Evolutionary conservation across 164 flowering plant genomes (phyloP).

Genomic region (Taxillus chinensis): DNA sequence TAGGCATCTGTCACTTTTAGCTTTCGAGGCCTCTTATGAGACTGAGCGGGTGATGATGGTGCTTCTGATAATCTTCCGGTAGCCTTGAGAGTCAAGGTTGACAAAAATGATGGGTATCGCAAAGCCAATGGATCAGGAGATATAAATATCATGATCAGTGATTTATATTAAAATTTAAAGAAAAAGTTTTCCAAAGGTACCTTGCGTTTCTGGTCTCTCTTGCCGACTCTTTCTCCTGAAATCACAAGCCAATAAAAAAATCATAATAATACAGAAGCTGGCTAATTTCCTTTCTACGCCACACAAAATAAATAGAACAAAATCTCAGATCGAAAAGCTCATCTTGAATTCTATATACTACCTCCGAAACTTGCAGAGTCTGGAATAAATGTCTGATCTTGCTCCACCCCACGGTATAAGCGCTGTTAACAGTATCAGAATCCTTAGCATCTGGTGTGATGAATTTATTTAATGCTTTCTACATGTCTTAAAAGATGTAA

Average conservation of each 20-base stretch:
- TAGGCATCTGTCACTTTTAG: constrained; percentile 58
- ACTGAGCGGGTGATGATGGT: constrained; percentile 74
- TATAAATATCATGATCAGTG: neutral
- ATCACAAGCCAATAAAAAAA: constrained; percentile 2
- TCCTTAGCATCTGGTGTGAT: constrained; percentile 1
- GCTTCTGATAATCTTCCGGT: constrained; percentile 68
- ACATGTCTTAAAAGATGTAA: neutral
- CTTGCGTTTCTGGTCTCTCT: constrained; percentile 84
- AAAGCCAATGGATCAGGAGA: neutral
- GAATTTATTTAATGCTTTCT: neutral
- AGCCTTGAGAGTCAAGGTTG: constrained; percentile 27
- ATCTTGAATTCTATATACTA: constrained; percentile 12
- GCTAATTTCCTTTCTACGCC: too few relatives aligned
- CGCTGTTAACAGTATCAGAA: constrained; percentile 27
- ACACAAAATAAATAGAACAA: too few relatives aligned
- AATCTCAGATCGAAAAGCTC: neutral
- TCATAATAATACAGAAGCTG: too few relatives aligned
- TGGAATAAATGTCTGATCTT: constrained; percentile 64
- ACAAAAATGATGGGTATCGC: constrained; percentile 2
- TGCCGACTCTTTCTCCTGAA: constrained; percentile 69
- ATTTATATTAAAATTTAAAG: neutral
- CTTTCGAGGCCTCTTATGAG: constrained; percentile 68
- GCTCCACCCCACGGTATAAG: constrained; percentile 36
- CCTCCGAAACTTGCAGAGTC: constrained; percentile 68
- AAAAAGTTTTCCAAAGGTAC: constrained; percentile 17